Conservation (phyloP, 352 stramenopile genomes). For the Pythium myriotylum region DNA sequence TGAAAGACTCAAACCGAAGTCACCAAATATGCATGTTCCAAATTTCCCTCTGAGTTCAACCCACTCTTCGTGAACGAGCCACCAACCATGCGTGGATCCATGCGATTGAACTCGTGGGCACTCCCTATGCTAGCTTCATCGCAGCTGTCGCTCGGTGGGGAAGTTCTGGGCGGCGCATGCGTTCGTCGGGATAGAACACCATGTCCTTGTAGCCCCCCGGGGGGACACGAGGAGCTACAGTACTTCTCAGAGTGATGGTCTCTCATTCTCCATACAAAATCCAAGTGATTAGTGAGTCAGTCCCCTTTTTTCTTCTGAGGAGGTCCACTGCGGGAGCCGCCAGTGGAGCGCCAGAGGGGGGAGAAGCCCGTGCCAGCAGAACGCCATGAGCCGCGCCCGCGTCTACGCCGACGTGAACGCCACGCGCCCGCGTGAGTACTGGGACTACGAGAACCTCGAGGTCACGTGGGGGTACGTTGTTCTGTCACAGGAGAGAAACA, state of each 20-base stretch:
- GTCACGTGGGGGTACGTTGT: conserved; percentile 92
- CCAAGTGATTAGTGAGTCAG: conserved; percentile 10
- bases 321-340: conserved; percentile 1
- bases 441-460: conserved; percentile 99
- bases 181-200: no score
- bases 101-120: no score
- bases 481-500: background rate
- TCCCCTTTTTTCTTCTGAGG: conserved; percentile 12
- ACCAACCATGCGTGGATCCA: no score
- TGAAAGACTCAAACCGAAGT: no score
- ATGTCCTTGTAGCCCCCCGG: no score
- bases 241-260: conserved; percentile 17
- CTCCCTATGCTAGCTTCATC: no score
- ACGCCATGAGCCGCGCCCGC: conserved; percentile 63
- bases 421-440: conserved; percentile 97
- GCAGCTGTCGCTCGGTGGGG: no score
- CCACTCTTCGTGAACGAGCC: no score
- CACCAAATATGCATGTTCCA: no score
- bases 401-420: conserved; percentile 96
- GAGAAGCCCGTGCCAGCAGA: background rate
- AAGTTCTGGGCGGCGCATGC: no score
- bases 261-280: conserved; percentile 9
- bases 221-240: no score
- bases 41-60: no score
- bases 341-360: background rate